Base-by-base conservation (phyloP, 2,329 filamentous ascomycete species). In the Epichloe sp. region DNA sequence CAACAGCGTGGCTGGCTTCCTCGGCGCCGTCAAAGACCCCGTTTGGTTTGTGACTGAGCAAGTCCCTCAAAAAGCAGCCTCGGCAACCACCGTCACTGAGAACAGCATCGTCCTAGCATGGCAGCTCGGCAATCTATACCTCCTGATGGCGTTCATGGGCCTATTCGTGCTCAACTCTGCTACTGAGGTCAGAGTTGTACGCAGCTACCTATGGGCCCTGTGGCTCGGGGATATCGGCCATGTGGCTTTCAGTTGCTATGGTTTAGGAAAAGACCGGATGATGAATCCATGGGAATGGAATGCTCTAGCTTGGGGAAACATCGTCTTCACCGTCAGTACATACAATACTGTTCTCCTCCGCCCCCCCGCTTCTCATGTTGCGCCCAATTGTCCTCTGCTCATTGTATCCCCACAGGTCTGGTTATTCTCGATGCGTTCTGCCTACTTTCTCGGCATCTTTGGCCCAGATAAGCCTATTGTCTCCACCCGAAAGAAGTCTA, bases 111-210 rank as follows among this genome's bases (percentile, higher is more conserved):
- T 83, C n/a, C 67, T 86, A 31, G 77, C 80, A 44, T 73, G 78
- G 58, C 82, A 88, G 66, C 72, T 88, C 15, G 83, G 82, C 44
- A 88, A 88, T 58, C 63, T 81, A 19, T 88, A 87, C 59, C 74
- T 82, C 1, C 71, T 88, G 12, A 69, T 86, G 46, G 80, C 77
- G 54, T 68, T 87, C 52, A 63, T 86, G 4, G 83, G 80, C 3
- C 61, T 86, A 7, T 80, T 75, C 4, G 73, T 87, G 15, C 70
- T 86, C 12, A 78, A 80, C 60, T 75, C 78, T 5, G 85, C 80
- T 2, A 77, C 70, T 14, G 84, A 88, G 67, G 65, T 78, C 49
- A 79, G 72, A 55, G 82, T 88, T 2, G 75, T 88, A 31, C 74
- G 76, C 45, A 81, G 77, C 61, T 88, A 87, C 60, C 69, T 88